A percentile compares a stretch with the other conserved stretches of the same genome.
These are phyloP conservation scores for Solanum hybrid DNA, from an alignment of 305 asterid genomes.

Conservation along the genomic window DNA sequence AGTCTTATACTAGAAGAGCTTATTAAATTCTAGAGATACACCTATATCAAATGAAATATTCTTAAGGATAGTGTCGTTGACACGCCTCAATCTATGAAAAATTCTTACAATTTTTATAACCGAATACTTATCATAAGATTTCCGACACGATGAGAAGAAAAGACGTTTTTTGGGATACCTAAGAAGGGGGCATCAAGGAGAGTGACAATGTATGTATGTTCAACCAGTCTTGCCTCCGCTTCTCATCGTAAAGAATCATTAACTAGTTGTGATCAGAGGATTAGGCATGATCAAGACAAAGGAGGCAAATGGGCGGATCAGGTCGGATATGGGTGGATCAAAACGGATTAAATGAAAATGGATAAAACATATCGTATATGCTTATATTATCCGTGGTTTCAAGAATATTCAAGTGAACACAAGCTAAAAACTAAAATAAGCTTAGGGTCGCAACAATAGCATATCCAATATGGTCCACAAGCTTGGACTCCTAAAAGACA, in stretches of 20 bases:
- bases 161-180: too few relatives aligned
- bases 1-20: not conserved
- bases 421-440: too few relatives aligned
- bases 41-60: too few relatives aligned
- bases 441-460: too few relatives aligned
- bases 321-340: too few relatives aligned
- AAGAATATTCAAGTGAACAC: too few relatives aligned
- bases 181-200: not conserved
- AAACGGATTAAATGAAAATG: too few relatives aligned
- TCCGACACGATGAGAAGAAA: not conserved
- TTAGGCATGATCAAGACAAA: not conserved
- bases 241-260: not conserved
- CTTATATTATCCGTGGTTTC: too few relatives aligned
- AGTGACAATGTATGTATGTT: not conserved
- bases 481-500: too few relatives aligned
- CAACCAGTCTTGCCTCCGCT: not conserved
- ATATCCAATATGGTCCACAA: too few relatives aligned
- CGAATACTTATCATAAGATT: not conserved
- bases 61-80: not conserved
- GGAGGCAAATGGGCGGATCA: rapidly evolving
- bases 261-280: not conserved
- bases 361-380: too few relatives aligned
- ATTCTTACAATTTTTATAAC: too few relatives aligned
- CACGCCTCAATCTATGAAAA: not conserved
- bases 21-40: not conserved